Conservation (phyloP, 345 rosid species). For the Firmiana major region DNA sequence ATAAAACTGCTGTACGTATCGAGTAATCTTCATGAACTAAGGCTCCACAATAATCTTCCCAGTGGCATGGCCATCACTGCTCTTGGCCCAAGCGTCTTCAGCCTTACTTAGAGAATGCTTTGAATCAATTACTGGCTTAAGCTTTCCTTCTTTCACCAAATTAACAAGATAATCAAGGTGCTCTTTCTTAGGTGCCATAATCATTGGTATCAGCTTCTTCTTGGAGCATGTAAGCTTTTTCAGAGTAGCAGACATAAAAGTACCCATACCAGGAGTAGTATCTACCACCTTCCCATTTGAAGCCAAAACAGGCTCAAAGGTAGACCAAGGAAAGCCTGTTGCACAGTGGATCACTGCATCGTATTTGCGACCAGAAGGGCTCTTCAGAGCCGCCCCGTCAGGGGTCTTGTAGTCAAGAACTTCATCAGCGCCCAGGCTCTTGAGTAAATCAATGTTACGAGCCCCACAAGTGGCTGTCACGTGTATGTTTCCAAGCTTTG, state of each 20-base stretch:
- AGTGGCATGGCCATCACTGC: constrained; percentile 65
- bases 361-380: constrained; percentile 70
- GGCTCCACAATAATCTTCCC: constrained; percentile 78
- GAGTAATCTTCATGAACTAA: constrained; percentile 3
- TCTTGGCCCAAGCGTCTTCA: constrained; percentile 75
- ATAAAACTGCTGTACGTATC: background rate
- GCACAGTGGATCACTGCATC: constrained; percentile 71
- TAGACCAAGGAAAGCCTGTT: constrained; percentile 49
- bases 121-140: constrained; percentile 62
- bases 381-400: constrained; percentile 60
- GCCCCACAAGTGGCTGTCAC: constrained; percentile 85
- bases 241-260: constrained; percentile 39
- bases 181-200: constrained; percentile 33
- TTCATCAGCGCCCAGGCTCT: constrained; percentile 74
- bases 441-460: constrained; percentile 58
- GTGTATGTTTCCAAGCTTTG: constrained; percentile 62
- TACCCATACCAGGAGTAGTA: constrained; percentile 35
- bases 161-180: constrained; percentile 46
- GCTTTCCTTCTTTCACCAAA: constrained; percentile 55
- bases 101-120: constrained; percentile 53
- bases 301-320: constrained; percentile 57
- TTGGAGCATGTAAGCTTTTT: constrained; percentile 54
- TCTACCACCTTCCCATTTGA: constrained; percentile 59
- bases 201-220: constrained; percentile 62
- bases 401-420: constrained; percentile 72